Percentiles rank a stretch among this genome's conserved stretches.
phyloP scores from a whole-genome alignment of 257 asterid species.

The Eustoma russellianum region DNA sequence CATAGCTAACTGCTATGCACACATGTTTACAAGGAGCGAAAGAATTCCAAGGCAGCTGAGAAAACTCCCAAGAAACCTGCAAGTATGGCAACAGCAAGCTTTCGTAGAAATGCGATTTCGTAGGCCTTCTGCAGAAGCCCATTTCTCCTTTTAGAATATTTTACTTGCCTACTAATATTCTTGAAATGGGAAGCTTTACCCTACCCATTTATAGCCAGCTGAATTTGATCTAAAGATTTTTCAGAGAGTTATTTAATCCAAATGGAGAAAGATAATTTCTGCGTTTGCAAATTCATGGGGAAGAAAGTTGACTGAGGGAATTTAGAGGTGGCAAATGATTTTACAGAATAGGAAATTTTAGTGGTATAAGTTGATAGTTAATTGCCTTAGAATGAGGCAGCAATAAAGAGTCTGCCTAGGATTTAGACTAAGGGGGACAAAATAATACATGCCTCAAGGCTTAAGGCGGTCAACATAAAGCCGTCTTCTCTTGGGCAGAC shows the following conservation, averaged over 20 bases:
- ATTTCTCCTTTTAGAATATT: constrained; percentile 69
- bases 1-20: background rate
- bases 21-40: background rate
- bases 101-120: constrained; percentile 58
- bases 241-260: background rate
- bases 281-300: background rate
- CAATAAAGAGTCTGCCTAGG: no score
- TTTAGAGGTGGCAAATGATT: background rate
- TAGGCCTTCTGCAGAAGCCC: constrained; percentile 74
- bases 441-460: no score
- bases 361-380: background rate
- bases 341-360: background rate
- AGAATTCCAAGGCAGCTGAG: background rate
- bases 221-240: background rate
- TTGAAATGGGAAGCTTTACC: constrained; percentile 71
- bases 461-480: no score
- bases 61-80: no score
- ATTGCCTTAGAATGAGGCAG: constrained; percentile 1
- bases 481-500: no score
- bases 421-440: no score
- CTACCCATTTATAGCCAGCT: constrained; percentile 41
- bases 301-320: background rate
- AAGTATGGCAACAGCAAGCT: no score
- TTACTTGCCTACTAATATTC: constrained; percentile 61
- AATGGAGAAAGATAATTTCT: background rate